These are phyloP conservation scores for Penicillium turbatum DNA, from an alignment of 495 filamentous ascomycete genomes.

Conservation along the genomic window DNA sequence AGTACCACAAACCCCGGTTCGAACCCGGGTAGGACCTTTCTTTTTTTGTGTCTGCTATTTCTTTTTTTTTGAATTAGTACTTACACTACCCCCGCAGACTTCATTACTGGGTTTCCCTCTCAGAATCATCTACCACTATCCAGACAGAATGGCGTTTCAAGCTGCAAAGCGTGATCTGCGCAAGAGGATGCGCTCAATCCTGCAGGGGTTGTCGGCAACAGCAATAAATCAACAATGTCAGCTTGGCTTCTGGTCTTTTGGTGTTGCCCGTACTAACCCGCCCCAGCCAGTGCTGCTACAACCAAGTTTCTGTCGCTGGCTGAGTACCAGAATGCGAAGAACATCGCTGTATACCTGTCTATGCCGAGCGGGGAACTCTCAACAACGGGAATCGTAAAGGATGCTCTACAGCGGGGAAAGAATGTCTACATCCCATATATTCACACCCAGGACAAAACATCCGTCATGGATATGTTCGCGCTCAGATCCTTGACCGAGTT, in stretches of 20 bases:
- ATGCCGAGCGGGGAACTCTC: slow-evolving; percentile 85
- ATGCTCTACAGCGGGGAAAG: slow-evolving; percentile 75
- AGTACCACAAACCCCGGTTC: neutral
- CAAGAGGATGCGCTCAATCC: slow-evolving; percentile 58
- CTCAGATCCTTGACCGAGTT: slow-evolving; percentile 70
- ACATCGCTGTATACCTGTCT: slow-evolving; percentile 83
- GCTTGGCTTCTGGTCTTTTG: slow-evolving; percentile 9
- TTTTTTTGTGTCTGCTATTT: neutral
- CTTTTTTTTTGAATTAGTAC: neutral
- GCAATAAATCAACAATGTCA: slow-evolving; percentile 64
- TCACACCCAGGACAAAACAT: slow-evolving; percentile 54
- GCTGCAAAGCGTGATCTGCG: slow-evolving; percentile 72
- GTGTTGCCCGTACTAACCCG: slow-evolving; percentile 10
- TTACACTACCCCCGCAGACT: neutral
- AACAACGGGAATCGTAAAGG: slow-evolving; percentile 71
- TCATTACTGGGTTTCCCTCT: neutral
- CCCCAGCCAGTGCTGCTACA: slow-evolving; percentile 54
- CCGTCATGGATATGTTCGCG: slow-evolving; percentile 90
- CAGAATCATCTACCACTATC: slow-evolving; percentile 2
- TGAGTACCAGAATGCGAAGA: slow-evolving; percentile 65
- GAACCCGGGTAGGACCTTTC: neutral
- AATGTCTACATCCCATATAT: slow-evolving; percentile 89
- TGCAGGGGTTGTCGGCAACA: slow-evolving; percentile 53
- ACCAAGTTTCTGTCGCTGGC: slow-evolving; percentile 55
- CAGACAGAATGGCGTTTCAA: slow-evolving; percentile 47